Evolutionary conservation across 768 basidiomycete genomes (phyloP).

Genomic region (Calocybe indica): DNA sequence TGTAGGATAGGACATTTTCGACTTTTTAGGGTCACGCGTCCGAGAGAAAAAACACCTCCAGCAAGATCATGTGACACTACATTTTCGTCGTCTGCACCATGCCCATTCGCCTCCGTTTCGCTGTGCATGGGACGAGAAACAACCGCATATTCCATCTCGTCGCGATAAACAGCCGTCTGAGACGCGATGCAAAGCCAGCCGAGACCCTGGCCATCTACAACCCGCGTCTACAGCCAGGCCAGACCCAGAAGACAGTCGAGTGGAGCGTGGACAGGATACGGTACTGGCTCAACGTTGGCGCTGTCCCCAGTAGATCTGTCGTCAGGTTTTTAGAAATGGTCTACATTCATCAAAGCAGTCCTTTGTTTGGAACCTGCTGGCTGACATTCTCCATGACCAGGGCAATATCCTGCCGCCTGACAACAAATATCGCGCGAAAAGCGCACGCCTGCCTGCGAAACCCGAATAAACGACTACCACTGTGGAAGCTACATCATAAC

Average conservation of each 20-base stretch:
- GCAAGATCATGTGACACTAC: not conserved
- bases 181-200: constrained; percentile 80
- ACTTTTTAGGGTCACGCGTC: too few species aligned
- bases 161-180: constrained; percentile 64
- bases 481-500: not conserved
- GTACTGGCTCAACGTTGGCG: constrained; percentile 86
- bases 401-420: constrained; percentile 56
- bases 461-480: not conserved
- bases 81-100: constrained; percentile 30
- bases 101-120: constrained; percentile 82
- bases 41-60: too few species aligned
- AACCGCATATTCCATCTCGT: constrained; percentile 81
- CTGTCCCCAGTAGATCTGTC: constrained; percentile 74
- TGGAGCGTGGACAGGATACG: constrained; percentile 91
- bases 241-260: constrained; percentile 65
- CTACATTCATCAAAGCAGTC: constrained; percentile 24
- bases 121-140: constrained; percentile 74
- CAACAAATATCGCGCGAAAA: constrained; percentile 48
- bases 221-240: constrained; percentile 49
- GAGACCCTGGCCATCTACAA: constrained; percentile 85
- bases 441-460: constrained; percentile 10
- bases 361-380: not conserved
- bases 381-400: constrained; percentile 23
- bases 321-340: constrained; percentile 77
- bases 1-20: too few species aligned